Base-by-base conservation (phyloP, 306 rosid species). In the Sphenostylis stenocarpa region DNA sequence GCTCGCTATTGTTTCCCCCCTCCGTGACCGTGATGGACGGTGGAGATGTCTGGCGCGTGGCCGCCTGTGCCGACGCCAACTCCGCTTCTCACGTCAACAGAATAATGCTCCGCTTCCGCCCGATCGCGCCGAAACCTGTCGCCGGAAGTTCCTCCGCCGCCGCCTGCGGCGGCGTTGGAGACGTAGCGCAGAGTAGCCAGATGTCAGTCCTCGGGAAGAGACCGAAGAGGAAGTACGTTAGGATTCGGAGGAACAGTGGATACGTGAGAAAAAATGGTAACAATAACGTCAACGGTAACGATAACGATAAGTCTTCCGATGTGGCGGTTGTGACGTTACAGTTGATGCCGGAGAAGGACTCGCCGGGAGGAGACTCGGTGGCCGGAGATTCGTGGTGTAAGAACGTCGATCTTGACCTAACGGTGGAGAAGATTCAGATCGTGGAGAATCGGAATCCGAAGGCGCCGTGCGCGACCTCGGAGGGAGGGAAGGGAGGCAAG, bases 71-170 rank as follows among this genome's bases (percentile, higher is more conserved):
- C 9, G 67, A 53, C 8, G 29, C 62, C 52, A 29, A 23, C 15
- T 73, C 17, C 3, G 28, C 38, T 2, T 33, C 10, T 44, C 72
- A 1, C 6, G 83, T 83, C 0, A 83, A 79, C 56, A 75, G 60
- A 26, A 77, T 82, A 43, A 86, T 87, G 93, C 91, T 81, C 72
- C 86, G 88, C 38, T 91, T 88, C 87, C 91, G 91, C 1, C 95
- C 95, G 60, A 91, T 91, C 87, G 93, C 93, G 1, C 97, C 93
- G 0, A 91, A 88, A 62, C 95, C 95, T 2, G 86, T 57, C 15
- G 9, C 77, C 23, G 81, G 74, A 3, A 51, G 66, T 1, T 67
- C 84, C 0, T 29, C 13, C 6, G 3, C 85, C n/a, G 62, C 83
- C 34, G 73, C 78, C 61, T 76, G 63, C 0, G 51, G 20, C 36